Evolutionary conservation across 768 basidiomycete species (phyloP), one percentile per base, ranked within the genome.

Genomic region (Pisolithus orientalis): DNA sequence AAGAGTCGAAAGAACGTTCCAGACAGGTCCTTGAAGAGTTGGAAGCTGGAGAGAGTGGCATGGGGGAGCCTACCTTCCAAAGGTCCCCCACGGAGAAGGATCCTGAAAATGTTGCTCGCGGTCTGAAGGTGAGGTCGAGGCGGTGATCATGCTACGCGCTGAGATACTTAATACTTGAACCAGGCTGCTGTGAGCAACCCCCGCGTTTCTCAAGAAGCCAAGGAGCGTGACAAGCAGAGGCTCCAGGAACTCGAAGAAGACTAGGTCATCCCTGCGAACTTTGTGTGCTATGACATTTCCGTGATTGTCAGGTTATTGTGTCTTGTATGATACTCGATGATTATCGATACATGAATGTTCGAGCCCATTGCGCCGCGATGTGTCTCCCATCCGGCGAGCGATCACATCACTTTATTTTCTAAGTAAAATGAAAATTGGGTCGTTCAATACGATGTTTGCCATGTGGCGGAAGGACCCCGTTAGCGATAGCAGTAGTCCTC

Each of bases 391-490:
- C 11, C 10, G 32, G 34, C 34, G 11, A 14, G 11, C 34, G 11
- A 4, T 5, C n/a, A 42, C 39, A 46, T 11, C 17, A 16, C 21
- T 53, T 74, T 73, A 90, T 74, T 82, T 85, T 62, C 94, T 78
- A 72, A 97, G 80, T 32, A 98, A 77, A 39, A 96, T 72, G 68
- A 91, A 98, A 50, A 97, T 79, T 46, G 93, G 88, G 63, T 97
- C 93, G 28, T 95, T 94, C 5, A 98, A 82, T 13, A 95, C 92
- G 52, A 99, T 84, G 60, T 80, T 84, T 32, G 90, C 84, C 78
- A 99, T 79, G 72, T 97, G 94, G 52, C 96, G 82, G 71, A 84
- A 94, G 31, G 85, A 90, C 2, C 96, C 96, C 28, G 91, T 86
- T 48, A 99, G 72, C 0, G 96, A 93, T 84, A 99, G 85, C 38